phyloP scores from a whole-genome alignment of 2,329 filamentous ascomycete species.

The Anthostomella pinea region DNA sequence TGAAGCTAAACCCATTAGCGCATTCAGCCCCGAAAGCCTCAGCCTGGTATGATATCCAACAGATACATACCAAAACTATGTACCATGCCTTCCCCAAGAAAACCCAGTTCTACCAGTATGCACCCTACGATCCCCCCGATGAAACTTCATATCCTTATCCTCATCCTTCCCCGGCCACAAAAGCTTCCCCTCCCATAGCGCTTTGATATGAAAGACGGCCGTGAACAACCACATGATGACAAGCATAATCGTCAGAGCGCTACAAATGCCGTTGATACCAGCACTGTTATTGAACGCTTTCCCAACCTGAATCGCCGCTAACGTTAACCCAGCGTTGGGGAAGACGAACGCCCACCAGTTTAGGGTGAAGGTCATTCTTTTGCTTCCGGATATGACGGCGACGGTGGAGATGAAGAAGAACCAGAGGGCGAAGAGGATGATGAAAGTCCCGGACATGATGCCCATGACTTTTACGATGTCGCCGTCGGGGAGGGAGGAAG shows the following conservation, averaged over 20 bases:
- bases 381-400: too few species aligned
- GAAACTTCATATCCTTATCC: too few species aligned
- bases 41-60: too few species aligned
- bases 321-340: slow-evolving; percentile 54
- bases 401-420: too few species aligned
- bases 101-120: too few species aligned
- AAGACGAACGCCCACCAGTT: slow-evolving; percentile 59
- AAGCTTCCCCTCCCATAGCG: slow-evolving; percentile 43
- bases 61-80: too few species aligned
- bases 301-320: slow-evolving; percentile 52
- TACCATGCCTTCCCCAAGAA: too few species aligned
- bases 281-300: slow-evolving; percentile 44
- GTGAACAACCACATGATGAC: slow-evolving; percentile 49
- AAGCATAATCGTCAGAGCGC: slow-evolving; percentile 48
- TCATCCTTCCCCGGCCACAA: slow-evolving; percentile 53
- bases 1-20: too few species aligned
- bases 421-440: slow-evolving; percentile 20
- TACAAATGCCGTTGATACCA: slow-evolving; percentile 45
- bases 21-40: too few species aligned
- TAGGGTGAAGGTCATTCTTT: slow-evolving; percentile 48
- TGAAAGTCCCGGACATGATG: slow-evolving; percentile 44
- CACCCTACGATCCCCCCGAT: too few species aligned
- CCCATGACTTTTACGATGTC: slow-evolving; percentile 44
- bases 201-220: slow-evolving; percentile 40
- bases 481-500: slow-evolving; percentile 22